Evolutionary conservation across 1,139 yeast species (phyloP).

Genomic region (Taiozyma sp.): DNA sequence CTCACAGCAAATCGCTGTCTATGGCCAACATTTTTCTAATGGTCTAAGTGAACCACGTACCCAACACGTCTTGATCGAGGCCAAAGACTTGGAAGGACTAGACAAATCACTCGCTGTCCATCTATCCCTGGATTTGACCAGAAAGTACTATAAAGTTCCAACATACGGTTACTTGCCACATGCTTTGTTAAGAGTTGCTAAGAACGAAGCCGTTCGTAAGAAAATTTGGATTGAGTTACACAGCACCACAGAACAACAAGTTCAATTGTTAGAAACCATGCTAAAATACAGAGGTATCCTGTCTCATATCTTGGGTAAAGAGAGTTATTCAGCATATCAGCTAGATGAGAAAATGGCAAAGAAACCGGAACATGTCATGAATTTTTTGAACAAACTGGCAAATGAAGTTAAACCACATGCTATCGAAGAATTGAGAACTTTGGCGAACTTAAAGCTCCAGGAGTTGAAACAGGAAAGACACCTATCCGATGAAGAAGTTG

Average conservation of each 20-base stretch:
- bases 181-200: slow-evolving; percentile 56
- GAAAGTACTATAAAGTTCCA: slow-evolving; percentile 48
- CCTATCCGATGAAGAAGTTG: slow-evolving; percentile 36
- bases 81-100: slow-evolving; percentile 30
- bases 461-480: slow-evolving; percentile 22
- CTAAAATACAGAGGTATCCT: slow-evolving; percentile 64
- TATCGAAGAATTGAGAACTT: slow-evolving; percentile 47
- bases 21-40: slow-evolving; percentile 78
- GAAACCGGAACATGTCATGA: slow-evolving; percentile 67
- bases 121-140: slow-evolving; percentile 26
- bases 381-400: slow-evolving; percentile 62
- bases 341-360: slow-evolving; percentile 90
- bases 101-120: slow-evolving; percentile 24
- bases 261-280: slow-evolving; percentile 52
- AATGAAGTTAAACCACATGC: slow-evolving; percentile 50
- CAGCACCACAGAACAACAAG: slow-evolving; percentile 50
- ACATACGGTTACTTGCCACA: slow-evolving; percentile 67
- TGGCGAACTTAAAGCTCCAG: slow-evolving; percentile 36
- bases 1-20: slow-evolving; percentile 75
- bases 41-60: slow-evolving; percentile 40
- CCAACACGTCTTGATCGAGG: slow-evolving; percentile 28
- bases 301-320: slow-evolving; percentile 70
- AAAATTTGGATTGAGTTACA: slow-evolving; percentile 76
- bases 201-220: slow-evolving; percentile 54
- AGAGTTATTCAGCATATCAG: slow-evolving; percentile 75